Percentiles rank a stretch among this genome's conserved stretches.
Conservation (phyloP, 2,329 filamentous ascomycete genomes). For the Dryadomyces quercivorus region DNA sequence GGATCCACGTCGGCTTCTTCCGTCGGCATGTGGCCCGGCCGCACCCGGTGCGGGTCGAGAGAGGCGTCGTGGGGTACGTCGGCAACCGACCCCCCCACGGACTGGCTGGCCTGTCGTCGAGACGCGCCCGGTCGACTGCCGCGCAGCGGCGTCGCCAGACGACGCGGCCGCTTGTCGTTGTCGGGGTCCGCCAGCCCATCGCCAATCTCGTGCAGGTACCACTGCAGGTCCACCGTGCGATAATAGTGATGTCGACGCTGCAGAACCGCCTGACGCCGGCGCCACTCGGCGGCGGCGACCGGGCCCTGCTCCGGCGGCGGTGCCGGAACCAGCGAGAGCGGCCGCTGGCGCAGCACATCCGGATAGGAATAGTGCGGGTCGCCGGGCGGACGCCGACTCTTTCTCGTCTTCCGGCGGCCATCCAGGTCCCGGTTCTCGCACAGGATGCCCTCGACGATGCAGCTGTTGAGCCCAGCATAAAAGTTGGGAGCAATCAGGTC, state of each 20-base stretch:
- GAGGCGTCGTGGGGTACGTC: neutral
- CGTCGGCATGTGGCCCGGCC: neutral
- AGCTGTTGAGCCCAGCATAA: conserved; percentile 36
- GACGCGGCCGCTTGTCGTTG: conserved; percentile 8
- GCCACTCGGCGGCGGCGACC: neutral
- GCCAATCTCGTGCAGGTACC: conserved; percentile 17
- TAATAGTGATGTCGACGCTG: conserved; percentile 11
- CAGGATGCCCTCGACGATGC: conserved; percentile 30
- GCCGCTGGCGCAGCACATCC: conserved; percentile 1
- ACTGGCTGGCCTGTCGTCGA: neutral
- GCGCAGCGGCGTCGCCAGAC: conserved; percentile 11
- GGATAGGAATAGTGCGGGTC: conserved; percentile 10
- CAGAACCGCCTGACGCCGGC: neutral
- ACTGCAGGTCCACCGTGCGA: conserved; percentile 7
- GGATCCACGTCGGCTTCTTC: neutral
- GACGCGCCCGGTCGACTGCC: neutral
- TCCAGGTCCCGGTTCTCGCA: neutral
- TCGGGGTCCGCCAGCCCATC: conserved; percentile 13
- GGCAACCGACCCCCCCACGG: no score
- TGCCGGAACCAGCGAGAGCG: neutral
- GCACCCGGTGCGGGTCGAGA: neutral
- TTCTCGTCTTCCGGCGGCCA: neutral
- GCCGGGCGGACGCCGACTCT: neutral
- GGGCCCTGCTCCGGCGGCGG: neutral
- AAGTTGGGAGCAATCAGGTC: conserved; percentile 31